Conservation (phyloP, 176 grass and related monocot genomes). For the Alloteropsis semialata region DNA sequence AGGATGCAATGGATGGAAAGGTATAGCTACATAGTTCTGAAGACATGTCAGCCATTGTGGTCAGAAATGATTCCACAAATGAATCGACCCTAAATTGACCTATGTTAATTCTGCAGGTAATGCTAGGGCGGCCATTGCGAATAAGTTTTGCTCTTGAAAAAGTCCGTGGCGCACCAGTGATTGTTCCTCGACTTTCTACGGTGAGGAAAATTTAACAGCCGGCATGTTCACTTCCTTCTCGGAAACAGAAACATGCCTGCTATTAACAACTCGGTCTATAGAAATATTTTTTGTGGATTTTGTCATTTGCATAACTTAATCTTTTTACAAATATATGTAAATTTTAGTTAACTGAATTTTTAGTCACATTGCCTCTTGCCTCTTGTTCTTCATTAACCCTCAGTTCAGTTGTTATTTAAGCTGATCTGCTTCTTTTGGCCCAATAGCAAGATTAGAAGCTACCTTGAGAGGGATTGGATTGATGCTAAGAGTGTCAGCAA, state of each 20-base stretch:
- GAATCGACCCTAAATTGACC: background rate
- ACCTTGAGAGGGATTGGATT: background rate
- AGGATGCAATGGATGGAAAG: constrained; percentile 87
- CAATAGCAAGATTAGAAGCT: background rate
- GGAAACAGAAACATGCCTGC: background rate
- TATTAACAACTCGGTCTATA: background rate
- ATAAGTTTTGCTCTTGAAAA: constrained; percentile 90
- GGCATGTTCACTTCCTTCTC: background rate
- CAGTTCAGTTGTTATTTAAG: background rate
- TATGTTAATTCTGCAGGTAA: constrained; percentile 49
- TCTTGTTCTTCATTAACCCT: background rate
- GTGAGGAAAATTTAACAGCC: constrained; percentile 32
- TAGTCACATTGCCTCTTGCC: background rate
- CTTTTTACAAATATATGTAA: background rate
- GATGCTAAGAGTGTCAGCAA: background rate
- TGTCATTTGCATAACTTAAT: constrained; percentile 11
- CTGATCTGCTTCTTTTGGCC: background rate
- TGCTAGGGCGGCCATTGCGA: constrained; percentile 66
- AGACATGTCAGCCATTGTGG: background rate
- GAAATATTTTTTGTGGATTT: background rate
- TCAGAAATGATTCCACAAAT: constrained; percentile 19
- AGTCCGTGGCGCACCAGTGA: constrained; percentile 56
- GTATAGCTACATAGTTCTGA: constrained; percentile 32
- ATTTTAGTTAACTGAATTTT: background rate
- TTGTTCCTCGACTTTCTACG: constrained; percentile 63